Conservation (phyloP, 2,329 filamentous ascomycete species). For the Dothistroma pini region DNA sequence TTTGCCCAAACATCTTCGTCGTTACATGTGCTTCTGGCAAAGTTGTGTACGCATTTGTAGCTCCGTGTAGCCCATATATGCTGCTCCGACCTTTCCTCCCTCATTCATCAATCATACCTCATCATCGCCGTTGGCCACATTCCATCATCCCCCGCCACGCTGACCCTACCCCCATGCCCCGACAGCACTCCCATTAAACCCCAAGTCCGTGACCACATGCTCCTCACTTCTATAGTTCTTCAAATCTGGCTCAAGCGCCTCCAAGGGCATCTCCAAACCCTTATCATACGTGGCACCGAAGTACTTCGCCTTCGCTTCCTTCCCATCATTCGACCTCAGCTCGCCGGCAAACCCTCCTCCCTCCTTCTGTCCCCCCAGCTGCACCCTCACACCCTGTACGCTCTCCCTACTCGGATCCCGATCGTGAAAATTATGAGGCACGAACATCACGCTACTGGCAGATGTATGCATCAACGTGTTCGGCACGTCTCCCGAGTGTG, state of each 20-base stretch:
- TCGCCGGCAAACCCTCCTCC: conserved; percentile 27
- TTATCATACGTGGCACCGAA: conserved; percentile 31
- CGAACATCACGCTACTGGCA: conserved; percentile 32
- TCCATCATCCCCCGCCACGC: not conserved
- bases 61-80: no score
- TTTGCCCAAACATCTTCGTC: no score
- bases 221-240: conserved; percentile 21
- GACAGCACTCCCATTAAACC: conserved; percentile 27
- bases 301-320: conserved; percentile 23
- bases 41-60: no score
- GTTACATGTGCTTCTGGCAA: no score
- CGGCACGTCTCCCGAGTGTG: conserved; percentile 29
- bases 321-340: conserved; percentile 9
- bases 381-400: conserved; percentile 32
- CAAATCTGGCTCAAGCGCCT: conserved; percentile 30
- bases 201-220: conserved; percentile 25
- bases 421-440: conserved; percentile 34
- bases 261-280: conserved; percentile 24
- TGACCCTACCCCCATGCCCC: conserved; percentile 18
- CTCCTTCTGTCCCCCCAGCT: conserved; percentile 26
- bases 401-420: conserved; percentile 28
- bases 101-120: not conserved
- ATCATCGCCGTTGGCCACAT: not conserved
- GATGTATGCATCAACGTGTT: conserved; percentile 34
- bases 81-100: no score